Conservation (phyloP, 805 yeast genomes). For the Monosporozyma servazzii region DNA sequence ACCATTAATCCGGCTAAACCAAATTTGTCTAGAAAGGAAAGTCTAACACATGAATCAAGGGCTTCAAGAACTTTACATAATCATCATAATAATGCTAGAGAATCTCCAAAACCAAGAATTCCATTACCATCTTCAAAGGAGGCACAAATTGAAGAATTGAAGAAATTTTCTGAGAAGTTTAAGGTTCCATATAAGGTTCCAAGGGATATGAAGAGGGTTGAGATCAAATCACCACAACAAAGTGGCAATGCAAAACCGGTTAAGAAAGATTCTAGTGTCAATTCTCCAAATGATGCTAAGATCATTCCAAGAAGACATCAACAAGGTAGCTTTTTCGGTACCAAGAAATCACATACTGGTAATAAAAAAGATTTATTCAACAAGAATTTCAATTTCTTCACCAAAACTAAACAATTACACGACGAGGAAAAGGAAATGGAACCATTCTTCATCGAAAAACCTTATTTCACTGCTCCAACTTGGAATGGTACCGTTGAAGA, state of each 20-base stretch:
- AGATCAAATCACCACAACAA: neutral
- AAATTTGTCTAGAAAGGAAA: neutral
- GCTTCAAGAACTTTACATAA: neutral
- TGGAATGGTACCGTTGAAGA: conserved; percentile 58
- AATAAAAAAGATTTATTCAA: conserved; percentile 31
- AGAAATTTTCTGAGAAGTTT: conserved; percentile 73
- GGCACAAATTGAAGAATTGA: conserved; percentile 59
- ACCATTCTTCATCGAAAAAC: conserved; percentile 43
- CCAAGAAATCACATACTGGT: conserved; percentile 27
- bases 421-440: conserved; percentile 26
- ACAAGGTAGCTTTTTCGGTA: conserved; percentile 32
- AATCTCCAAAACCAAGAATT: conserved; percentile 5
- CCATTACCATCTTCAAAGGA: conserved; percentile 28
- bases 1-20: neutral
- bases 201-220: conserved; percentile 19
- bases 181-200: conserved; percentile 62
- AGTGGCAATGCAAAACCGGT: neutral
- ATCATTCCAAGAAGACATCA: conserved; percentile 21
- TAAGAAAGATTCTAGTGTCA: neutral
- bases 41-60: neutral
- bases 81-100: conserved; percentile 3
- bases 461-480: conserved; percentile 69
- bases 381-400: conserved; percentile 43
- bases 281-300: conserved; percentile 4
- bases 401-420: conserved; percentile 34